These are phyloP conservation scores for Torulaspora pretoriensis DNA, from an alignment of 1,139 yeast species.

Conservation along the genomic window DNA sequence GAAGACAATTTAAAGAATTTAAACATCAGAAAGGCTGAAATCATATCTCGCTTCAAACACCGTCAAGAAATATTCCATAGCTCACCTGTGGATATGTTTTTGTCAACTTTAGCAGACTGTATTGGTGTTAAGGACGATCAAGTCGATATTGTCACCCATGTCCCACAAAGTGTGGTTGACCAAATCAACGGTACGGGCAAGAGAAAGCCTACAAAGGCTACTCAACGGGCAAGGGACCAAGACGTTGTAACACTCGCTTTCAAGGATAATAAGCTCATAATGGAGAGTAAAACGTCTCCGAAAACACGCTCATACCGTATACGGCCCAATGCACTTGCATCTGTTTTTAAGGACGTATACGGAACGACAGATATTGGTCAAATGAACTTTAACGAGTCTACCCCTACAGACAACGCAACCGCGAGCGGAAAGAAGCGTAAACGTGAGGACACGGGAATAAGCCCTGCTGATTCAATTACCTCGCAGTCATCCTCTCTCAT, in stretches of 20 bases:
- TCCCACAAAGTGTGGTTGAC: conserved; percentile 30
- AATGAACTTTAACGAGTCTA: conserved; percentile 13
- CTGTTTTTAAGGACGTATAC: conserved; percentile 23
- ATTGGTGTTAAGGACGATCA: conserved; percentile 32
- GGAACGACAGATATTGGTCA: conserved; percentile 19
- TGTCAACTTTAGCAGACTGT: conserved; percentile 35
- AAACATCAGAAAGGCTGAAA: conserved; percentile 31
- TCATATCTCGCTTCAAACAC: conserved; percentile 34
- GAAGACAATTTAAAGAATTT: conserved; percentile 29
- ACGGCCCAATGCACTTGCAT: conserved; percentile 17
- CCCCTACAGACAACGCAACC: background rate
- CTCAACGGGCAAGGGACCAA: conserved; percentile 34
- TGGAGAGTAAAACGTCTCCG: conserved; percentile 29
- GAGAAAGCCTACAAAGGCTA: conserved; percentile 32
- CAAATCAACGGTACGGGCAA: conserved; percentile 35
- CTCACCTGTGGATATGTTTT: conserved; percentile 34
- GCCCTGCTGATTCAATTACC: conserved; percentile 29
- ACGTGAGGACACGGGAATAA: conserved; percentile 27
- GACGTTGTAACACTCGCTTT: conserved; percentile 29
- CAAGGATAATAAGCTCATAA: conserved; percentile 26
- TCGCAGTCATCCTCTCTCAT: conserved; percentile 29
- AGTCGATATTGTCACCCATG: conserved; percentile 27
- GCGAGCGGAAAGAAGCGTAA: conserved; percentile 28
- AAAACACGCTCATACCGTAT: conserved; percentile 16
- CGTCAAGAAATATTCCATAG: conserved; percentile 33